Evolutionary conservation across 2,329 filamentous ascomycete species (phyloP), one percentile per base, ranked within the genome.

Genomic region (Talaromyces pinophilus): DNA sequence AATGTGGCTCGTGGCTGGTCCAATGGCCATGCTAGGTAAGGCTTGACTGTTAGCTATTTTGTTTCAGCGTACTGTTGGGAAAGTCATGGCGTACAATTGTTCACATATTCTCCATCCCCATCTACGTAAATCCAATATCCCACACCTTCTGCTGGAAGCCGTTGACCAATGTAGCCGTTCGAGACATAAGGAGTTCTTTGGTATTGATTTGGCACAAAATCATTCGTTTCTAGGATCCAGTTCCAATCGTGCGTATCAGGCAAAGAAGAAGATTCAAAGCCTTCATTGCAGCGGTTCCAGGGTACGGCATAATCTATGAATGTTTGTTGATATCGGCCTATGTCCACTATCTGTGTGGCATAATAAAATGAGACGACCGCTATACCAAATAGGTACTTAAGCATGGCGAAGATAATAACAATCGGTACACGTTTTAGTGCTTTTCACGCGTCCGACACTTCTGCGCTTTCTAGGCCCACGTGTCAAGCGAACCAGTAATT

Each of bases 1-100:
- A 68, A 68, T 5, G 67, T 68, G 2, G 64, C 54, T 30, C 67
- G 55, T 13, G 59, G 64, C n/a, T 68, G 64, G 28, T 68, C 64
- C n/a, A 68, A 30, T 22, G 67, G 67, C 67, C 67, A 67, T 40
- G 60, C 64, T 68, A 40, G 38, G 22, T 44, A 44, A 28, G 22
- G 19, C 8, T 38, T 42, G 7, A n/a, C 38, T 10, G 38, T 42
- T 44, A 55, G 40, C 22, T 25, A 19, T 0, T 5, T 11, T 19
- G 11, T 25, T 13, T 66, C 10, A 40, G 40, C n/a, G 38, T 19
- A 33, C n/a, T 22, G 1, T 38, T 50, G 6, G 22, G 19, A 6
- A 3, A 10, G 44, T n/a, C 22, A 4, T n/a, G 33, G 25, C 64
- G 15, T 46, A 64, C 64, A 59, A 35, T 68, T 67, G 3, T 60